Conservation (phyloP, 2,329 filamentous ascomycete species). For the Monosporascus ibericus region DNA sequence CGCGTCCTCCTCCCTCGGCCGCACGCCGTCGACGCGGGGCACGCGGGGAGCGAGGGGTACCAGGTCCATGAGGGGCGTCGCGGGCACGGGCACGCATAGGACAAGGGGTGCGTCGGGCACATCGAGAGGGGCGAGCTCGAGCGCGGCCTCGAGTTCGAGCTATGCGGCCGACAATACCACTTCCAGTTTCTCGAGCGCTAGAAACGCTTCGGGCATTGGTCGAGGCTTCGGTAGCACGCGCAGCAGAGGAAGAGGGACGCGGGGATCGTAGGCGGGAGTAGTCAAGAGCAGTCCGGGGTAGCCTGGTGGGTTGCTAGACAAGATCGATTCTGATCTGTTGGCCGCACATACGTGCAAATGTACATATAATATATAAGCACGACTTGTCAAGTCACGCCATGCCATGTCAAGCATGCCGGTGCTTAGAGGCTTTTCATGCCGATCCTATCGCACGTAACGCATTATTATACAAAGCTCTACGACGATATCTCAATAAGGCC, state of each 20-base stretch:
- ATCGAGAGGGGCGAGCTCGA: slow-evolving; percentile 1
- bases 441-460: no score
- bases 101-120: slow-evolving; percentile 12
- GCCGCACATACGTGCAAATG: neutral
- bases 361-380: neutral
- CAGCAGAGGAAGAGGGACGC: slow-evolving; percentile 49
- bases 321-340: neutral
- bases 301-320: neutral
- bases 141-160: slow-evolving; percentile 12
- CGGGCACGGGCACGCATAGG: slow-evolving; percentile 5
- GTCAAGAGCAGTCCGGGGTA: neutral
- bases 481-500: no score
- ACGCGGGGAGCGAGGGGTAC: slow-evolving; percentile 5
- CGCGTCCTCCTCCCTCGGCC: neutral
- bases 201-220: slow-evolving; percentile 37
- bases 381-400: neutral
- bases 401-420: neutral
- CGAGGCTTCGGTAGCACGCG: slow-evolving; percentile 42
- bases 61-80: neutral
- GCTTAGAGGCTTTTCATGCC: no score
- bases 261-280: slow-evolving; percentile 21
- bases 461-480: no score
- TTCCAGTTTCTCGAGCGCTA: slow-evolving; percentile 24
- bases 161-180: slow-evolving; percentile 26
- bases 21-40: slow-evolving; percentile 4